Percentiles rank a stretch among this genome's conserved stretches.
These are phyloP conservation scores for Helminthosporium solani DNA, from an alignment of 2,329 filamentous ascomycete genomes.

Conservation along the genomic window DNA sequence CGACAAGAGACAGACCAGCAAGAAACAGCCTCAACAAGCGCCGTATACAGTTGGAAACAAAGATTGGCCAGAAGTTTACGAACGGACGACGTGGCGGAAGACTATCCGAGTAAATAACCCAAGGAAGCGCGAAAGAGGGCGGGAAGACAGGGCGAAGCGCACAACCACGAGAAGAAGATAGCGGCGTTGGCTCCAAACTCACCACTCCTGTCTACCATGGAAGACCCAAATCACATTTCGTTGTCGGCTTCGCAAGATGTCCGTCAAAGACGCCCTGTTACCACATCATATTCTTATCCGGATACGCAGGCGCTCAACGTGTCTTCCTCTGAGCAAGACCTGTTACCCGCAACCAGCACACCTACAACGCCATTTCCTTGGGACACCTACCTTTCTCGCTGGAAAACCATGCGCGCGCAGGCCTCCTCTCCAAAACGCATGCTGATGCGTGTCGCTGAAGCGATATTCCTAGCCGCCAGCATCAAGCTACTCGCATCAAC, in stretches of 20 bases:
- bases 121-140: neutral
- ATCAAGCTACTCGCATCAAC: slow-evolving; percentile 16
- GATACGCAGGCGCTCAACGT: neutral
- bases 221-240: neutral
- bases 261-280: slow-evolving; percentile 2
- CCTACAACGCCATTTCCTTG: neutral
- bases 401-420: neutral
- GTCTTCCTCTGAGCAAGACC: neutral
- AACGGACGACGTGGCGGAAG: too few species aligned
- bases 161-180: too few species aligned
- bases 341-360: neutral
- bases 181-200: too few species aligned
- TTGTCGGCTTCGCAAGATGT: neutral
- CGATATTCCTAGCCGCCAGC: slow-evolving; percentile 9
- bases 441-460: slow-evolving; percentile 13
- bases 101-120: neutral
- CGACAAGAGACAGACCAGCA: too few species aligned
- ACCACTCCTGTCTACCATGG: neutral
- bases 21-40: too few species aligned
- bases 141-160: neutral
- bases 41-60: too few species aligned
- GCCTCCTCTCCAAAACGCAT: slow-evolving; percentile 5
- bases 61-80: too few species aligned
- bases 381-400: neutral
- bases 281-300: neutral